A percentile compares a stretch with the other conserved stretches of the same genome.
These are phyloP conservation scores for Picochlorum sp. DNA, from an alignment of 139 green algal species.

Conservation along the genomic window DNA sequence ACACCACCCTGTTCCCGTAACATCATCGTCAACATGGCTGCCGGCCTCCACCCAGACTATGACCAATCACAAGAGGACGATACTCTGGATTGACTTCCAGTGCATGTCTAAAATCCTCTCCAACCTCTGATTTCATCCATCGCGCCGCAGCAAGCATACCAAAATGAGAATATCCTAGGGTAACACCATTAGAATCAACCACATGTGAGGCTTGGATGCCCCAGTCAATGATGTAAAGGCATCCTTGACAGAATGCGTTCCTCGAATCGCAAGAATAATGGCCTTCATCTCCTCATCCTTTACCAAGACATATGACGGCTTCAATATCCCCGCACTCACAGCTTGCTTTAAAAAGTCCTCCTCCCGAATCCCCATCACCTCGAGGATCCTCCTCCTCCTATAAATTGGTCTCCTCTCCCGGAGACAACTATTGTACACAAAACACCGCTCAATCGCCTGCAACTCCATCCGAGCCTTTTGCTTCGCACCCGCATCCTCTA, in stretches of 20 bases:
- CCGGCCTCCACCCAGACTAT: constrained; percentile 80
- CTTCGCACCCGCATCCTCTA: constrained; percentile 2
- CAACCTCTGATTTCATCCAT: constrained; percentile 50
- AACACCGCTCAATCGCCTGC: constrained; percentile 40
- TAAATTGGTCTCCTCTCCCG: constrained; percentile 34
- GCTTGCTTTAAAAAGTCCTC: constrained; percentile 57
- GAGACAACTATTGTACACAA: constrained; percentile 67
- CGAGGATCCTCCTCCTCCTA: constrained; percentile 42
- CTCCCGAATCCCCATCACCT: constrained; percentile 30
- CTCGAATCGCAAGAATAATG: constrained; percentile 69
- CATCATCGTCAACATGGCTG: constrained; percentile 87
- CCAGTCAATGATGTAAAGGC: constrained; percentile 68
- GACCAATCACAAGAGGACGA: constrained; percentile 40
- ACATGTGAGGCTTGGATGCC: constrained; percentile 77
- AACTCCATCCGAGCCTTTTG: constrained; percentile 42
- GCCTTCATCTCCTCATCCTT: constrained; percentile 38
- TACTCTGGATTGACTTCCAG: constrained; percentile 36
- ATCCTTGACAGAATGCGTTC: constrained; percentile 75
- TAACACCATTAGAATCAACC: constrained; percentile 47
- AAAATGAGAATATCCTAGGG: constrained; percentile 77
- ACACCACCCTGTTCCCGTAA: constrained; percentile 29
- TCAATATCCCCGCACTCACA: constrained; percentile 58
- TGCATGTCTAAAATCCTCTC: constrained; percentile 39
- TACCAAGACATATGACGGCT: constrained; percentile 65
- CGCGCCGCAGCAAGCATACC: constrained; percentile 83